Evolutionary conservation across 1,284 basidiomycete genomes (phyloP).

Genomic region (Cryptococcus wingfieldii): DNA sequence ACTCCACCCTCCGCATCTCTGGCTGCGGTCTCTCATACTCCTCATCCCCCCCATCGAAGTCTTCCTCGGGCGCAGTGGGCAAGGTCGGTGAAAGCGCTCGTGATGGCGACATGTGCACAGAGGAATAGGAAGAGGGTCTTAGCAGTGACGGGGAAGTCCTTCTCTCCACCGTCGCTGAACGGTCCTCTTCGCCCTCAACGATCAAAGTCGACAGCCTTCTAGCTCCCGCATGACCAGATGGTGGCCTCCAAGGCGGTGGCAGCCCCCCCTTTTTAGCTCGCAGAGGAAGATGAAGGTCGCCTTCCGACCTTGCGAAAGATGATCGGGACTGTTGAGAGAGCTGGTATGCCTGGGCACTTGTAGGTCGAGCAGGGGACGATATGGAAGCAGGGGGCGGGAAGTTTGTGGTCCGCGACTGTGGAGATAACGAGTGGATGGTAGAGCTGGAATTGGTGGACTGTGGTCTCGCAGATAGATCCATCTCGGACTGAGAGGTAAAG

Average conservation of each 20-base stretch:
- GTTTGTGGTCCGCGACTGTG: background rate
- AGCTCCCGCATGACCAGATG: background rate
- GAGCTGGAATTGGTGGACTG: background rate
- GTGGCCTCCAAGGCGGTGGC: slow-evolving; percentile 12
- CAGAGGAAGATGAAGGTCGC: slow-evolving; percentile 1
- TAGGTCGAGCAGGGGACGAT: background rate
- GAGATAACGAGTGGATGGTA: background rate
- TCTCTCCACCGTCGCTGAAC: no score
- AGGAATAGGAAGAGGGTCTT: background rate
- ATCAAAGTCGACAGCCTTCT: background rate
- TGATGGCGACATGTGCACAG: background rate
- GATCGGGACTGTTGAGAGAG: background rate
- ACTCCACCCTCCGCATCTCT: background rate
- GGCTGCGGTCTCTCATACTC: background rate
- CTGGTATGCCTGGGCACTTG: background rate
- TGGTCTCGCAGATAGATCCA: background rate
- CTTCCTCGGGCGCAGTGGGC: background rate
- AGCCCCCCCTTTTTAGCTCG: background rate
- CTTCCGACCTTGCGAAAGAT: slow-evolving; percentile 6
- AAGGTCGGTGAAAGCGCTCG: background rate
- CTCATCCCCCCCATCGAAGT: slow-evolving; percentile 1
- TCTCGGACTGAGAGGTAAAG: background rate
- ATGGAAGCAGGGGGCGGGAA: background rate
- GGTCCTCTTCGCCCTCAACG: slow-evolving; percentile 1
- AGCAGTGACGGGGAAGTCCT: no score